Base-by-base conservation (phyloP, 176 grass and related monocot species). In the Neostapfia colusana region DNA sequence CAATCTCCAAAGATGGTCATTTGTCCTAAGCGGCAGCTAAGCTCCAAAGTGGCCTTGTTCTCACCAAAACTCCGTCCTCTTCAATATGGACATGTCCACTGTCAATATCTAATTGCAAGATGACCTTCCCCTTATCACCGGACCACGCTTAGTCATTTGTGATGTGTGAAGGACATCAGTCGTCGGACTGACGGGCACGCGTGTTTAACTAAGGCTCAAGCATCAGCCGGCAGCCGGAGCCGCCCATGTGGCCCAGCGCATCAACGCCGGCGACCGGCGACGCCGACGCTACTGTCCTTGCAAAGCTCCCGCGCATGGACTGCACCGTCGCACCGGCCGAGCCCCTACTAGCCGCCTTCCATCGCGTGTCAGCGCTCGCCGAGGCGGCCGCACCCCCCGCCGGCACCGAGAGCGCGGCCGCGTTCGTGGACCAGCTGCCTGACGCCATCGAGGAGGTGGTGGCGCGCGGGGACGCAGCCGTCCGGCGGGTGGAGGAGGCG, bases 271-370 rank as follows among this genome's bases (percentile, higher is more conserved):
- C 44, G 62, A 73, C 41, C 5, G 34, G 31, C 41, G 62, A 65
- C 8, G 73, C 20, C 57, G 80, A 70, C 24, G 61, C 65, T 28
- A 1, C 28, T 5, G 38, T 59, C 27, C 72, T 89, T 2, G 72
- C 77, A 34, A 60, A 76, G 54, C 90, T 89, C 39, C 37, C 80
- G 86, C 81, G 87, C 63, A 89, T 93, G 55, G 81, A 93, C 77
- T 81, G 81, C 17, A 81, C 84, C 73, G 77, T 87, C 16, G 81
- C 83, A 8, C 84, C 84, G 1, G 70, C 51, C 20, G 51, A 54
- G 51, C 51, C 51, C 51, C 51, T 54, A 63, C 81, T 93, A n/a
- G 63, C 24, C 1, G 55, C 67, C 0, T 34, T 92, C 63, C 68
- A 83, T 31, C 62, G 74, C 55, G 90, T 84, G 51, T 85, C 80